Evolutionary conservation across 441 rosid genomes (phyloP), one percentile per base, ranked within the genome.

Genomic region (Euphorbia schlechtendalii): DNA sequence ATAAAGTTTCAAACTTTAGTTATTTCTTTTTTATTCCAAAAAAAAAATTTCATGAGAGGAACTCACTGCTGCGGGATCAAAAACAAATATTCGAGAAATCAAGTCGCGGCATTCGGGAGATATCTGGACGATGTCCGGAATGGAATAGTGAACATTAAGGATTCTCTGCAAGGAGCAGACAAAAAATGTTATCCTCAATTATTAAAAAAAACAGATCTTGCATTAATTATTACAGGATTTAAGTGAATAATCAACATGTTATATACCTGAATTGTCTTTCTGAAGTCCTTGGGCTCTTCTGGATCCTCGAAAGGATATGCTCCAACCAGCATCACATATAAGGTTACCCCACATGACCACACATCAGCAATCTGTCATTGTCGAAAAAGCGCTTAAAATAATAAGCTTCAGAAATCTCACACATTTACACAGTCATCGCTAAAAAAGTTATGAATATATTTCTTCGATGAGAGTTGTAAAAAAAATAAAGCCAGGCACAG

Each of bases 281-380:
- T 78, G 78, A 94, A 86, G 76, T 90, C 90, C 81, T 83, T 93
- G 27, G 99, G 97, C 56, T 90, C 97, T 28, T 83, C 96, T 10
- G 97, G 99, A 70, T 89, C 97, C 82, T 94, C 99, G 17, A 94
- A 91, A 63, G 99, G 98, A 71, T 94, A 94, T 21, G 89, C 96
- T 68, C 99, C 99, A 48, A 94, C 96, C 51, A 94, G 77, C 96
- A 94, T 91, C 41, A 91, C 96, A 49, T 86, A 91, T 52, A 94
- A 69, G 66, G 99, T 94, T 69, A 94, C 99, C 21, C 96, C 99
- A 67, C 99, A 94, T 9, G 99, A 94, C 99, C 99, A 91, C 46
- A 94, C 99, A 81, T 94, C 99, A 20, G 99, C 99, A 78, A 91
- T 78, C 98, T 94, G 86, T 61, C 12, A 70, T 63, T 49, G 38